These are phyloP conservation scores for Crucihimalaya himalaica DNA, from an alignment of 345 rosid genomes.

Conservation along the genomic window DNA sequence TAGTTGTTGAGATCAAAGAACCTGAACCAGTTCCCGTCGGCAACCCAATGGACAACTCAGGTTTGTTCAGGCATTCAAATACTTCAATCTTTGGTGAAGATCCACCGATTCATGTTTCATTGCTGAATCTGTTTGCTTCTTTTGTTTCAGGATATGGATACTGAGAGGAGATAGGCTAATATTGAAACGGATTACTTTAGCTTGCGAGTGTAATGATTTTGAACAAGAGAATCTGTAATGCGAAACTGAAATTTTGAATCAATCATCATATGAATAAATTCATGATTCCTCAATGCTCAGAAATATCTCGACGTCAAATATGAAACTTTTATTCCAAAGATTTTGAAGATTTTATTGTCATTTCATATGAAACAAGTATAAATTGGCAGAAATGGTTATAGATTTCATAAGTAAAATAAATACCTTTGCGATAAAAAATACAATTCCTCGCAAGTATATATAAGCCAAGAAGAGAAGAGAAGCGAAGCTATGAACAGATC, in stretches of 20 bases:
- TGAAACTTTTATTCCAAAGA: not conserved
- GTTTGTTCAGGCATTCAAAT: conserved; percentile 41
- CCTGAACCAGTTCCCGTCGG: conserved; percentile 70
- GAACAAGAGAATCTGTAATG: conserved; percentile 36
- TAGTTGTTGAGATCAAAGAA: conserved; percentile 97
- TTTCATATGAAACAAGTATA: not conserved
- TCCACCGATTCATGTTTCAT: conserved; percentile 6
- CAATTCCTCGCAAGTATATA: conserved; percentile 26
- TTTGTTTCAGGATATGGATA: conserved; percentile 44
- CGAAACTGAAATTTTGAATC: conserved; percentile 38
- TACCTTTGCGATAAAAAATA: not conserved
- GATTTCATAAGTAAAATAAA: not conserved
- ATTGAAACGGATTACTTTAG: conserved; percentile 10
- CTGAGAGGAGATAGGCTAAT: conserved; percentile 43
- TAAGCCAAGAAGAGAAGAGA: conserved; percentile 27
- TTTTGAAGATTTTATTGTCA: not conserved
- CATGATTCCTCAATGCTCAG: conserved; percentile 10
- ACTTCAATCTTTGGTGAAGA: not conserved
- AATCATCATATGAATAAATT: conserved; percentile 36
- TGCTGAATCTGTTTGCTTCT: conserved; percentile 15
- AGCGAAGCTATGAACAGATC: conserved; percentile 35
- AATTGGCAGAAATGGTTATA: not conserved
- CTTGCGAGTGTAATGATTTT: conserved; percentile 37
- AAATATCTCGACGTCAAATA: not conserved
- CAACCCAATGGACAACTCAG: conserved; percentile 99